Evolutionary conservation across 176 grass and related monocot species (phyloP), one percentile per base, ranked within the genome.

Genomic region (Urochloa ruziziensis): DNA sequence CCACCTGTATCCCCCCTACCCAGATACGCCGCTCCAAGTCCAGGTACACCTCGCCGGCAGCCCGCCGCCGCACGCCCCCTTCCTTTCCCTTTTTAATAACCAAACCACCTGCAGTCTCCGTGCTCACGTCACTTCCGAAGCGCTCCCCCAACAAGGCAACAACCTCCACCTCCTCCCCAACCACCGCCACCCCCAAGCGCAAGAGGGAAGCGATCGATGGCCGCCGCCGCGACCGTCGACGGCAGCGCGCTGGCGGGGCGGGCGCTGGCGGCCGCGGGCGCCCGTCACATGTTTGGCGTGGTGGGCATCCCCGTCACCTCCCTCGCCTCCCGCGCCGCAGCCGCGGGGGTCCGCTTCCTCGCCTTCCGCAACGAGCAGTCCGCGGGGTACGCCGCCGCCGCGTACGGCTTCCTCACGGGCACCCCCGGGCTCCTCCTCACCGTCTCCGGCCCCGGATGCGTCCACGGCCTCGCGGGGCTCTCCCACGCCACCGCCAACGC

Each of bases 341-440:
- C 91, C 2, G 87, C 87, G 0, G 91, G 89, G n/a, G 85, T 95
- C 4, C 84, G 93, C 64, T 98, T 98, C 89, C 66, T 98, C 57
- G 93, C 96, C 59, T 98, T 98, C 84, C 93, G 87, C 80, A 98
- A 96, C 82, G 96, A 98, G 82, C 93, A 98, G 67, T 92, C 96
- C 19, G 93, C 91, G 47, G 96, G 93, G 27, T 98, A 98, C 60
- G 93, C 96, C 5, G 93, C 96, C n/a, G 88, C 91, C 10, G 87
- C 93, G 12, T 98, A 95, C 80, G 93, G 96, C 7, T 98, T 93
- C 80, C 85, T 95, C 24, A 95, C 96, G 0, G 91, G 89, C 29
- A 0, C 23, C 25, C 87, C 89, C 7, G 96, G 96, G 18, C 84
- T 95, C 10, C 86, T 98, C 56, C 96, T 95, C 73, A 98, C 93